These are phyloP conservation scores for Hymenoscyphus linearis DNA, from an alignment of 2,329 filamentous ascomycete species.

Conservation along the genomic window DNA sequence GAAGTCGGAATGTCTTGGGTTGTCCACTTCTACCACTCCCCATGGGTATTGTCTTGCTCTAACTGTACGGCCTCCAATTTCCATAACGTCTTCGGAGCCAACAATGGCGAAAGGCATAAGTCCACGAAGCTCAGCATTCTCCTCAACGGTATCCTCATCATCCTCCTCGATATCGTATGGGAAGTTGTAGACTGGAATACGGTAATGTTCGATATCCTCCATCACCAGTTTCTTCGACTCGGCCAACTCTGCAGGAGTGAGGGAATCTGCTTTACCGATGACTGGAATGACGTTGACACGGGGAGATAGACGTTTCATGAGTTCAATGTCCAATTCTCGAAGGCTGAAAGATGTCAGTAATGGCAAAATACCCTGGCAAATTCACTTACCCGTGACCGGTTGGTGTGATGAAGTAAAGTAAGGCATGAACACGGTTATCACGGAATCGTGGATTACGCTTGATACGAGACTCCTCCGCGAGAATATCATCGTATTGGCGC, in stretches of 20 bases:
- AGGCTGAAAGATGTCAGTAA: conserved; percentile 52
- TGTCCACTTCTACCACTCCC: conserved; percentile 98
- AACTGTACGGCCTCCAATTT: conserved; percentile 87
- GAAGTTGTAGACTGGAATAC: conserved; percentile 99
- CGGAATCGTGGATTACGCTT: conserved; percentile 99
- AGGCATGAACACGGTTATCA: conserved; percentile 96
- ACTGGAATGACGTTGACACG: conserved; percentile 99
- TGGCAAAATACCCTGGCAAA: conserved; percentile 1
- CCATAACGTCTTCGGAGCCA: conserved; percentile 89
- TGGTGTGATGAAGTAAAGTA: conserved; percentile 99
- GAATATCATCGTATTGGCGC: conserved; percentile 98
- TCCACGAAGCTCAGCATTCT: conserved; percentile 94
- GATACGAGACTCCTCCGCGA: conserved; percentile 98
- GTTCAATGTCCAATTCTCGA: conserved; percentile 96
- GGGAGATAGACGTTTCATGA: conserved; percentile 98
- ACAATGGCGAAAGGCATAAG: conserved; percentile 99
- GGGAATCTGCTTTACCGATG: conserved; percentile 95
- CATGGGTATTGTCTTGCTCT: conserved; percentile 97
- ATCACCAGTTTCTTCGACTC: conserved; percentile 99
- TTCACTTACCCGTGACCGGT: conserved; percentile 80
- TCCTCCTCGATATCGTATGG: conserved; percentile 99
- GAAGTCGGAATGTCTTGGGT: conserved; percentile 98
- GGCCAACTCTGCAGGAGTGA: conserved; percentile 91
- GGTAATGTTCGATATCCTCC: conserved; percentile 99
- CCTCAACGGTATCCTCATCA: conserved; percentile 97